Evolutionary conservation across 352 stramenopile genomes (phyloP), one percentile per base, ranked within the genome.

Genomic region (Pilasporangium apinafurcum): DNA sequence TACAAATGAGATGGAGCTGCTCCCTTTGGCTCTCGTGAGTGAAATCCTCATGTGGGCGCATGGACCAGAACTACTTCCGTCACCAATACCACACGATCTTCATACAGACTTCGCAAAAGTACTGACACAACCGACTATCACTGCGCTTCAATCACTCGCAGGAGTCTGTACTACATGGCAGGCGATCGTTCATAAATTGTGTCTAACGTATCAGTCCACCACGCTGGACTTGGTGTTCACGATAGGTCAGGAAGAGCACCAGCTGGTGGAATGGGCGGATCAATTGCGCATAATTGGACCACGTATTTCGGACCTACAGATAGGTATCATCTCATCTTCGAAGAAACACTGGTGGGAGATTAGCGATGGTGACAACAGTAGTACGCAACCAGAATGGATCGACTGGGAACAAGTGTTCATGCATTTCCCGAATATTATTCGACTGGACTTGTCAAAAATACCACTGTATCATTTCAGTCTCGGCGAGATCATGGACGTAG

Each of bases 401-500:
- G 64, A 83, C 44, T 83, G 70, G 70, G 41, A 40, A 7, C 35
- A 51, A 17, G 30, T 78, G 25, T 40, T 83, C 0, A 25, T 42
- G 39, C 35, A 55, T 10, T 64, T 62, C 24, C 62, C 67, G 2
- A 65, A 71, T 36, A 3, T 83, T 6, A 46, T 42, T 5, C 48
- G 70, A 8, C 42, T 83, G 24, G 70, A 83, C 24, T 60, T 83
- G 20, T 57, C 53, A 0, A 46, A 40, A 0, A 51, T 75, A 1
- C 69, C 63, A 2, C 42, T 83, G 34, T 53, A 79, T 33, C 59
- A 76, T 29, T 60, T 61, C n/a, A 46, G 59, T 7, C 46, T 77
- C 26, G 48, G 53, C 4, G 51, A 77, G n/a, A 33, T 74, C 28
- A 22, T 83, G 8, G 56, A 71, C 13, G 48, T 49, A 0, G 57